Percentiles rank a stretch among this genome's conserved stretches.
Conservation (phyloP, 805 yeast genomes). For the Candida dajiaensis region DNA sequence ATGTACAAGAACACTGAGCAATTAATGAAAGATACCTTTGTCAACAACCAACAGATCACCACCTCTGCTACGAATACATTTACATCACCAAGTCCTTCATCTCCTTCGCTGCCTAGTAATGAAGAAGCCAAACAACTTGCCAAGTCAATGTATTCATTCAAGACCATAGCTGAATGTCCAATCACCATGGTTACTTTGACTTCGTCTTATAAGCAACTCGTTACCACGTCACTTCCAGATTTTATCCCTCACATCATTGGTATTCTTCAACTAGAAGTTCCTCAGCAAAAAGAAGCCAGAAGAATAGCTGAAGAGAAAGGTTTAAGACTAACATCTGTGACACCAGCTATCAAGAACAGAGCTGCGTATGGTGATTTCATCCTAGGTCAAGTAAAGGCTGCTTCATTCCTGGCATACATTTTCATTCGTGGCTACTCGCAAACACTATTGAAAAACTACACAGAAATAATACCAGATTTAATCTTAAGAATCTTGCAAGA, state of each 20-base stretch:
- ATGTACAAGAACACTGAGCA: conserved; percentile 77
- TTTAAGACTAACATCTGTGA: conserved; percentile 59
- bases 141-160: conserved; percentile 76
- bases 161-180: conserved; percentile 93
- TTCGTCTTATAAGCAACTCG: conserved; percentile 77
- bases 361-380: conserved; percentile 82
- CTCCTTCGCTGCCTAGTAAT: conserved; percentile 33
- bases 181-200: conserved; percentile 91
- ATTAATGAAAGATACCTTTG: conserved; percentile 68
- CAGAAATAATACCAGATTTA: conserved; percentile 73
- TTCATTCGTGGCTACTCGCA: conserved; percentile 79
- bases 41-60: conserved; percentile 21
- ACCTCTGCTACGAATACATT: conserved; percentile 15
- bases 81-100: conserved; percentile 30
- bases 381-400: conserved; percentile 91
- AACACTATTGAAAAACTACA: conserved; percentile 49
- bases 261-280: conserved; percentile 71
- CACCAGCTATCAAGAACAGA: conserved; percentile 71
- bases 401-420: conserved; percentile 89
- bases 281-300: conserved; percentile 68
- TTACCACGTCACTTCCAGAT: conserved; percentile 60
- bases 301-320: conserved; percentile 49
- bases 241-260: conserved; percentile 80
- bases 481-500: conserved; percentile 84
- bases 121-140: conserved; percentile 47